Base-by-base conservation (phyloP, 1,284 basidiomycete genomes). In the Peniophora sp. region DNA sequence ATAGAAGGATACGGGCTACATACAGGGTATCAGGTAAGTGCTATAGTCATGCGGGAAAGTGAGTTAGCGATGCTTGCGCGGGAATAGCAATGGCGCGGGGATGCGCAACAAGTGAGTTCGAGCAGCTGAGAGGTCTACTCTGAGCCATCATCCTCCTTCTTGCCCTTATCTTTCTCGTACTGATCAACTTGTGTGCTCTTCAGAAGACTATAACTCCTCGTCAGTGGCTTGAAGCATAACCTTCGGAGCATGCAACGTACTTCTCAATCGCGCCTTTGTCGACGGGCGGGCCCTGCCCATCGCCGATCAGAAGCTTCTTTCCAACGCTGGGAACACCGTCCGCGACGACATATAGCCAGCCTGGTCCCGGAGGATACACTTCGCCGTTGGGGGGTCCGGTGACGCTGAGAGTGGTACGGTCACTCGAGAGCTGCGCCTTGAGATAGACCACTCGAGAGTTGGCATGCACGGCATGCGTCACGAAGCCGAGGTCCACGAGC, bases 351-450 rank as follows among this genome's bases (percentile, higher is more conserved):
- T 80, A 88, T 35, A 94, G 60, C 76, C 82, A 90, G 8, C 79
- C 91, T 2, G 89, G 89, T 5, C 92, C 91, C 50, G 89, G 87
- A 5, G 88, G 87, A 56, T 92, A 89, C 14, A 91, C 65, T 44
- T 70, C 71, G 3, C 71, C 73, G 55, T 78, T 71, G 1, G 84
- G 83, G 2, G 88, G 89, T 1, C 76, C 82, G 0, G 62, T 71
- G 15, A 85, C 59, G 6, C 62, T 70, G 35, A 87, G 61, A 12
- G 62, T 67, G 47, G 66, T 59, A 42, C 59, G 57, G 34, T 73
- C 67, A 14, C 62, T 58, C 14, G 67, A 65, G 2, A 70, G 57
- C 10, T 67, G 63, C 5, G 65, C 61, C 1, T 55, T 58, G 45
- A 92, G 71, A 57, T 83, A 83, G 23, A 92, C 88, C 36, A 87